Evolutionary conservation across 2,329 filamentous ascomycete species (phyloP), one percentile per base, ranked within the genome.

Genomic region (Lithohypha guttulata): DNA sequence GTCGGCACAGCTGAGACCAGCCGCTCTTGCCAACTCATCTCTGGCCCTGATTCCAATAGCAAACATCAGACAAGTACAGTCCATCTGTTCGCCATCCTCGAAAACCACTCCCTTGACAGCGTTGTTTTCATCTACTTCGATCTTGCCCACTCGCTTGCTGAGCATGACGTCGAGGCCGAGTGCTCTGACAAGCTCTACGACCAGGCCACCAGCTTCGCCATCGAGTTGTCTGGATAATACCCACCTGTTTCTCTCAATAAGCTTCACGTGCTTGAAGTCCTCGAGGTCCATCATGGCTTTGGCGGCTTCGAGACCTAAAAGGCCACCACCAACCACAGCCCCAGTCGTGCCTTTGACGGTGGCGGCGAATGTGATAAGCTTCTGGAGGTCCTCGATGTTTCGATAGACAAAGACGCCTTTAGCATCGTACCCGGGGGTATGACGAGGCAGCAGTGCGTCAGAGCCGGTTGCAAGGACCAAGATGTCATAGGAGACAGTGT

Each of bases 271-370:
- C 9, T 71, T 67, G 54, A 81, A 93, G 36, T 77, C 73, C 50
- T 82, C 71, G 6, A 94, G 65, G 54, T 93, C 85, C 65, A 87
- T 79, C 83, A 94, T 86, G 2, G 86, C 86, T 53, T 93, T 91
- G 22, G 84, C 86, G 2, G 86, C 86, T 62, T 94, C 86, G 0
- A 95, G 71, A 1, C 86, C 86, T 0, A 94, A 69, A 17, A 95
- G 60, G 1, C 86, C 86, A 37, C 86, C 86, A 17, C 86, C 86
- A 3, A 94, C 82, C 0, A 91, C 84, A 3, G 77, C 73, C 0
- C 82, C 85, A 2, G 73, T 72, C 2, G 77, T 75, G 3, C 76
- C 83, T 50, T 77, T 81, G 39, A 75, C 73, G 8, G 67, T 64
- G 1, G 74, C 69, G 0, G 84, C 76, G 54, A 81, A 93, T 1